Evolutionary conservation across 768 basidiomycete genomes (phyloP), one percentile per base, ranked within the genome.

Genomic region (Suillus decipiens): DNA sequence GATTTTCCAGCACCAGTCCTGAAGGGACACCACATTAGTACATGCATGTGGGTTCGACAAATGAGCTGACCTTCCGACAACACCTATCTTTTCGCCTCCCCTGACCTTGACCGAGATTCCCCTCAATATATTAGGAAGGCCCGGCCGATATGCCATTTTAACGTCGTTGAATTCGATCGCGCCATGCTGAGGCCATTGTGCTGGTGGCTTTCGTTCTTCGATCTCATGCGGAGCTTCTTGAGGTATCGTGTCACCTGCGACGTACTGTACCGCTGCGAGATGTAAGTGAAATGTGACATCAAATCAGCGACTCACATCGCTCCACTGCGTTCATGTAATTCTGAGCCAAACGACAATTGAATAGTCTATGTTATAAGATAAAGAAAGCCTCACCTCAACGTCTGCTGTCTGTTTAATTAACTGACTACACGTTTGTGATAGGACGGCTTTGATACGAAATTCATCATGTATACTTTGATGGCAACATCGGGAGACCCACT

Each of bases 11-110:
- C 85, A 2, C 87, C 89, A 1, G 81, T 83, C 59, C 73, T 72
- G 42, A 33, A 17, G 19, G 41, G 24, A 45, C 8, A 24, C 22
- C 9, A 31, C 28, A 9, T 56, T 0, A 59, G 39, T 11, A 31
- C 17, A 19, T 2, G 9, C 31, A 5, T 19, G 15, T 17, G 17
- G 17, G 9, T 51, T 9, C 9, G 9, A 31, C 17, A 51, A 31
- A 51, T 4, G 15, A 17, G 36, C 72, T 14, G 47, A 79, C 70
- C 86, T 71, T 56, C 90, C 89, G 5, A 93, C 89, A 41, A 93
- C 84, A 19, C 90, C 91, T 60, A 93, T 86, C 77, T 90, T 90
- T 75, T 93, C 89, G 1, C 88, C 87, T 0, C 83, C 83, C 4
- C 77, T 74, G 50, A 93, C 82, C n/a, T 75, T 75, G 67, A 92